A percentile compares a stretch with the other conserved stretches of the same genome.
phyloP scores from a whole-genome alignment of 2,329 filamentous ascomycete genomes.

The Blumeria hordei region DNA sequence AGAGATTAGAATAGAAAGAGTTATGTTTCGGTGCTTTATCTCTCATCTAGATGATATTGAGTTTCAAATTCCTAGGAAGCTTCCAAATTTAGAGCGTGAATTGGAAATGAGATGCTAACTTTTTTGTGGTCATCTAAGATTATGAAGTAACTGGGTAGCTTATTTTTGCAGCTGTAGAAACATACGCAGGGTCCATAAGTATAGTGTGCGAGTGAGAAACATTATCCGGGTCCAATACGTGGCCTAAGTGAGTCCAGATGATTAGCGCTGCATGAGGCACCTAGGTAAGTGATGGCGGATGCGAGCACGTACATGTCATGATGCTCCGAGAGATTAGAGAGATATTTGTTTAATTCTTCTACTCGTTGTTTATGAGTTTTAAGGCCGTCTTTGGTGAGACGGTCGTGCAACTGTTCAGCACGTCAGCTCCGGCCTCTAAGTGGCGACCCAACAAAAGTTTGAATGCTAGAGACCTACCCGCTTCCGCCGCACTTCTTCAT shows the following conservation, averaged over 20 bases:
- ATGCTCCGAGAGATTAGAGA: slow-evolving; percentile 82
- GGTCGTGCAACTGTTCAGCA: slow-evolving; percentile 45
- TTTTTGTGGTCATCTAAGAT: too few species aligned
- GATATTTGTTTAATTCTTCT: slow-evolving; percentile 81
- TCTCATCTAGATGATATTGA: too few species aligned
- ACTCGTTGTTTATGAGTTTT: slow-evolving; percentile 96
- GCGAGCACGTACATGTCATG: slow-evolving; percentile 50
- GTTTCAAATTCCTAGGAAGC: too few species aligned
- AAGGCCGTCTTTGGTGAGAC: slow-evolving; percentile 53
- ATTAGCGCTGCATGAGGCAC: neutral
- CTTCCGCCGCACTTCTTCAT: slow-evolving; percentile 62
- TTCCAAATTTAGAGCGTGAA: too few species aligned
- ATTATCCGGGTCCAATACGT: slow-evolving; percentile 7
- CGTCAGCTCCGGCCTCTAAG: slow-evolving; percentile 1
- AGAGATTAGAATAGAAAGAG: too few species aligned
- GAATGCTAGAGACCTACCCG: slow-evolving; percentile 31
- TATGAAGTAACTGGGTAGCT: too few species aligned
- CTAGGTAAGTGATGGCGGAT: neutral
- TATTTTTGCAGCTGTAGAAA: too few species aligned
- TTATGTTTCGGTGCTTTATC: too few species aligned
- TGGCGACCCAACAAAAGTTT: neutral
- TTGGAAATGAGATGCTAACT: too few species aligned
- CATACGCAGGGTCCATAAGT: too few species aligned
- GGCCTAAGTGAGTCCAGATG: slow-evolving; percentile 3
- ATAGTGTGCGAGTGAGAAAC: too few species aligned